Evolutionary conservation across 1,139 yeast species (phyloP), one percentile per base, ranked within the genome.

Genomic region (Saccharomyces hybrid): DNA sequence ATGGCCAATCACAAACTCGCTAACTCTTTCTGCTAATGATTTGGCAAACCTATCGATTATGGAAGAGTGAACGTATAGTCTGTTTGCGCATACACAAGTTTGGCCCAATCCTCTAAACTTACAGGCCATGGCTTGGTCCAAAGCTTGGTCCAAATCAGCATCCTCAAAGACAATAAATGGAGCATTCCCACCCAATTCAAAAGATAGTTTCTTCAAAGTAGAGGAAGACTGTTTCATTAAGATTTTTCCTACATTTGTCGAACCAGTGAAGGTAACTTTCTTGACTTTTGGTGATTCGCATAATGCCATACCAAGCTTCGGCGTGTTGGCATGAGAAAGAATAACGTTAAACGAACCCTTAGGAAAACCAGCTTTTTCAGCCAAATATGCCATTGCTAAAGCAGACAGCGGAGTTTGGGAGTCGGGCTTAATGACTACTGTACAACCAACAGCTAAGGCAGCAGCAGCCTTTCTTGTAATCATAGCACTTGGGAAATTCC

Each of bases 401-500:
- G 97, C 97, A 23, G 91, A 79, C 57, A 86, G 75, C 19, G 98
- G 98, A 7, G 98, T 91, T 67, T 88, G 95, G 3, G 84, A 75
- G 42, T 95, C 97, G 2, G 98, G 97, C 72, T 90, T 91, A 57
- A 91, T 77, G 11, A 91, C 91, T 2, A 88, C 77, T 1, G 98
- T 86, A 72, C 97, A 91, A 1, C 98, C 98, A 8, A 95, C 91
- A 16, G 97, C 97, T 23, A 89, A 66, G 1, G 96, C 96, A 29
- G 97, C 96, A 29, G 89, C 97, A 51, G 87, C 79, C 70, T 91
- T 91, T 63, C 98, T 79, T 1, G 97, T 82, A 58, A 91, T 88
- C 98, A 91, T 91, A 5, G 97, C 95, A 52, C 86, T 77, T 14
- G 98, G 98, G 74, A 91, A 91, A 71, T 91, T 91, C 97, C 97